Percentiles rank a stretch among this genome's conserved stretches.
Evolutionary conservation across 768 basidiomycete species (phyloP).

Genomic region (Leccinum imitatum): DNA sequence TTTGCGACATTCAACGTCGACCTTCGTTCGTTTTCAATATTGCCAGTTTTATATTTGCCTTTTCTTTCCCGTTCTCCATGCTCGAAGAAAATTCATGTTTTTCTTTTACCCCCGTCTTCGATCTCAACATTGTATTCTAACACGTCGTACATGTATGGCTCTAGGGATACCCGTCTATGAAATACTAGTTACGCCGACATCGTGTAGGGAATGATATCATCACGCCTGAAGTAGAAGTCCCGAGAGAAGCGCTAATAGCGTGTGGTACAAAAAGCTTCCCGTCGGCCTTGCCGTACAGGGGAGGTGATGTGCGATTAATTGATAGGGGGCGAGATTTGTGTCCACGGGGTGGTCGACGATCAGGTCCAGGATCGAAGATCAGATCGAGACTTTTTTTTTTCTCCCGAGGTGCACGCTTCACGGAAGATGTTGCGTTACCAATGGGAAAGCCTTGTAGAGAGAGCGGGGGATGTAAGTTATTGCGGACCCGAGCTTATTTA

Average conservation of each 20-base stretch:
- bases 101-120: not conserved
- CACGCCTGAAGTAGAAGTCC: not conserved
- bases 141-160: conserved; percentile 15
- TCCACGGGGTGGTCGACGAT: conserved; percentile 19
- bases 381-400: conserved; percentile 18
- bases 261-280: not conserved
- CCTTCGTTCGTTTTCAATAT: conserved; percentile 8
- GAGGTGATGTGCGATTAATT: conserved; percentile 15
- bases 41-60: not conserved
- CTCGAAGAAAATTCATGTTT: conserved; percentile 2
- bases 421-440: conserved; percentile 18
- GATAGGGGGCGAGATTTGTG: conserved; percentile 19
- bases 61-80: conserved; percentile 4
- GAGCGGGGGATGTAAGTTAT: not conserved
- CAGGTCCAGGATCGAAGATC: conserved; percentile 34
- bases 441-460: conserved; percentile 8
- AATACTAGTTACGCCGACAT: conserved; percentile 2
- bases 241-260: conserved; percentile 3
- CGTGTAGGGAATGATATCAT: not conserved
- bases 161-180: conserved; percentile 17
- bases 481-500: conserved; percentile 5
- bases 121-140: conserved; percentile 16
- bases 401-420: conserved; percentile 23
- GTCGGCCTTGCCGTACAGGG: conserved; percentile 15
- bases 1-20: conserved; percentile 14